A percentile compares a stretch with the other conserved stretches of the same genome.
Evolutionary conservation across 1,284 basidiomycete species (phyloP).

Genomic region (Takashimella tepidaria): DNA sequence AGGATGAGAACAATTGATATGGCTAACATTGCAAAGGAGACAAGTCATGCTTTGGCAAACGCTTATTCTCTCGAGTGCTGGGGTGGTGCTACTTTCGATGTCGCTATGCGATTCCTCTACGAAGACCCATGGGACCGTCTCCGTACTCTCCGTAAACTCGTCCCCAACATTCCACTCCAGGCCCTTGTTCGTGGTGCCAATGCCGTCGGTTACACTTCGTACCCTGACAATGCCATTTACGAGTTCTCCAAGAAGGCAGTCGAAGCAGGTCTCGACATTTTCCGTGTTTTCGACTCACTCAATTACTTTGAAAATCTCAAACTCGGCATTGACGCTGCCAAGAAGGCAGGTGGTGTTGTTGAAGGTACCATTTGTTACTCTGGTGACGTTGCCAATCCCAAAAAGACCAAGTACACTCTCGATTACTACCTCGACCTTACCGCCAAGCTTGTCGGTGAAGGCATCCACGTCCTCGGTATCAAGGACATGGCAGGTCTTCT

Average conservation of each 20-base stretch:
- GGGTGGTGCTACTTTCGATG: slow-evolving; percentile 99
- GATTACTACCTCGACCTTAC: slow-evolving; percentile 97
- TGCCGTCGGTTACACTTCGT: slow-evolving; percentile 98
- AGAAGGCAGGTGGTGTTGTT: slow-evolving; percentile 97
- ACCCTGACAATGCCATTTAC: slow-evolving; percentile 99
- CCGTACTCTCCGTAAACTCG: slow-evolving; percentile 87
- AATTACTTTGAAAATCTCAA: slow-evolving; percentile 97
- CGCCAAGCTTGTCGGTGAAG: slow-evolving; percentile 86
- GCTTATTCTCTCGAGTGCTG: slow-evolving; percentile 98
- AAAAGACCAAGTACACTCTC: slow-evolving; percentile 96
- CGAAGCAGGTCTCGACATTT: slow-evolving; percentile 98
- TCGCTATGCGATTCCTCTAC: slow-evolving; percentile 99
- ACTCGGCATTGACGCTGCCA: slow-evolving; percentile 96
- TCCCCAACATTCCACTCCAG: slow-evolving; percentile 98
- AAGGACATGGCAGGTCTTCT: slow-evolving; percentile 99
- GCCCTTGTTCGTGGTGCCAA: slow-evolving; percentile 98
- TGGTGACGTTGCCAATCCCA: slow-evolving; percentile 91
- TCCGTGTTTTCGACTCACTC: slow-evolving; percentile 98
- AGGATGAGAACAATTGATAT: slow-evolving; percentile 95
- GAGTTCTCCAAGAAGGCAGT: slow-evolving; percentile 97
- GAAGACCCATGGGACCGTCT: slow-evolving; percentile 99
- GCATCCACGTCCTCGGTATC: slow-evolving; percentile 95
- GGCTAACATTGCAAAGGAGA: slow-evolving; percentile 98
- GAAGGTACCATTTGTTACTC: slow-evolving; percentile 99
- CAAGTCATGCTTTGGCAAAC: slow-evolving; percentile 88